Conservation (phyloP, 2,329 filamentous ascomycete species). For the Laburnicola sp. region DNA sequence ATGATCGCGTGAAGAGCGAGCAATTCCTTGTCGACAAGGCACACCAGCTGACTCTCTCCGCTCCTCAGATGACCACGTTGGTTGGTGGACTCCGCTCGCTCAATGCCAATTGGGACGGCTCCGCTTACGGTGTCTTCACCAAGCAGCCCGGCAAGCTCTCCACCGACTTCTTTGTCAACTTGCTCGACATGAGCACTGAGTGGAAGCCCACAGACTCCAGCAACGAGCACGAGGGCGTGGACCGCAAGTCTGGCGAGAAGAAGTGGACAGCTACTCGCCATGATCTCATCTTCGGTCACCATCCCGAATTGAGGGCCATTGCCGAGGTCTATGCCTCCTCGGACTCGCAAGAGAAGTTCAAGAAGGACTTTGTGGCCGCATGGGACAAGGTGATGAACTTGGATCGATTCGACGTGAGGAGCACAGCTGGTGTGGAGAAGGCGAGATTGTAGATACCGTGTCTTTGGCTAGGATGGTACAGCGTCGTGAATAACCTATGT, state of each 20-base stretch:
- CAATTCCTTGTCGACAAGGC: constrained; percentile 73
- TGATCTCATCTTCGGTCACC: constrained; percentile 73
- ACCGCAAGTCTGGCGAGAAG: constrained; percentile 66
- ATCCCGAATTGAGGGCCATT: constrained; percentile 71
- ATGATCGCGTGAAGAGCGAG: constrained; percentile 64
- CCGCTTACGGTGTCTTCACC: constrained; percentile 68
- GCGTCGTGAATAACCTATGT: background rate
- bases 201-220: constrained; percentile 62
- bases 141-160: constrained; percentile 67
- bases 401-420: constrained; percentile 65
- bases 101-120: constrained; percentile 72
- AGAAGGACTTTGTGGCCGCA: constrained; percentile 69
- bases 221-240: constrained; percentile 62
- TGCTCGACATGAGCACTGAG: constrained; percentile 66
- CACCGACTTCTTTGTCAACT: constrained; percentile 82
- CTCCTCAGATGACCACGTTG: constrained; percentile 71
- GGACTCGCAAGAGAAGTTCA: constrained; percentile 66
- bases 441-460: constrained; percentile 10
- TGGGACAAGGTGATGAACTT: constrained; percentile 77
- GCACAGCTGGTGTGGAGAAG: constrained; percentile 27
- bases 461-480: background rate
- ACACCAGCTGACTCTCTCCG: constrained; percentile 68
- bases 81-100: constrained; percentile 72
- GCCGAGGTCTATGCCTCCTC: constrained; percentile 68
- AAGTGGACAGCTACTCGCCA: constrained; percentile 71